A percentile compares a stretch with the other conserved stretches of the same genome.
phyloP scores from a whole-genome alignment of 2,329 filamentous ascomycete genomes.

The Sporothrix curviconia region DNA sequence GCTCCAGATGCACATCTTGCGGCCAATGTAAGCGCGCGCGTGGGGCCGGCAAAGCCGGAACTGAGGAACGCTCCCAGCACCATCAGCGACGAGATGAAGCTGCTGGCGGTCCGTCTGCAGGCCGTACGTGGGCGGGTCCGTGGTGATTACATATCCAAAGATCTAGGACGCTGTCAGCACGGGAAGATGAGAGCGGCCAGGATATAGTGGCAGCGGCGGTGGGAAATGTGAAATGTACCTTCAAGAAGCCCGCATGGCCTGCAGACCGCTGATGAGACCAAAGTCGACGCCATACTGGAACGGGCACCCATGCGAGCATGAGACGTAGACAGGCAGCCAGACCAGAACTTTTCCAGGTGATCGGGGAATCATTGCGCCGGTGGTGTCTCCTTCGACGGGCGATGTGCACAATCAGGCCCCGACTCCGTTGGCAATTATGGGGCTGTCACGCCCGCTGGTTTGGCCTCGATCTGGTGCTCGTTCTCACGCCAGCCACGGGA shows the following conservation, averaged over 20 bases:
- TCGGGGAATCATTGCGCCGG: constrained; percentile 24
- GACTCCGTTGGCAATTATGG: no score
- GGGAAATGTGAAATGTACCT: constrained; percentile 24
- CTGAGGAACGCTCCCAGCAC: constrained; percentile 41
- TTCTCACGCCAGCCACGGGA: constrained; percentile 2
- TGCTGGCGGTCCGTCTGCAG: constrained; percentile 39
- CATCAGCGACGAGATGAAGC: constrained; percentile 43
- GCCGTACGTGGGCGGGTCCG: constrained; percentile 36
- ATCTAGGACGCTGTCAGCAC: constrained; percentile 23
- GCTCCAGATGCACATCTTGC: constrained; percentile 36
- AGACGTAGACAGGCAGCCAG: constrained; percentile 39
- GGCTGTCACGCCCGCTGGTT: no score
- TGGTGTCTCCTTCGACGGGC: constrained; percentile 16
- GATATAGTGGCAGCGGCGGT: not conserved
- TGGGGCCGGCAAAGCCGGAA: constrained; percentile 35
- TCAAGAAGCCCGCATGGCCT: constrained; percentile 40
- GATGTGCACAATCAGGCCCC: not conserved
- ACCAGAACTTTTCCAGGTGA: constrained; percentile 29
- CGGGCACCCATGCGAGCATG: constrained; percentile 41
- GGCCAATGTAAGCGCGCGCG: constrained; percentile 28
- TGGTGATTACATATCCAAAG: constrained; percentile 31
- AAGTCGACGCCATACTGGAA: constrained; percentile 45
- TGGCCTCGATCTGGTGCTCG: constrained; percentile 9
- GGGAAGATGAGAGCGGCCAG: not conserved
- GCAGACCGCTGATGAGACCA: constrained; percentile 11